Conservation (phyloP, 1,284 basidiomycete species). For the Melanopsichium pennsylvanicum region DNA sequence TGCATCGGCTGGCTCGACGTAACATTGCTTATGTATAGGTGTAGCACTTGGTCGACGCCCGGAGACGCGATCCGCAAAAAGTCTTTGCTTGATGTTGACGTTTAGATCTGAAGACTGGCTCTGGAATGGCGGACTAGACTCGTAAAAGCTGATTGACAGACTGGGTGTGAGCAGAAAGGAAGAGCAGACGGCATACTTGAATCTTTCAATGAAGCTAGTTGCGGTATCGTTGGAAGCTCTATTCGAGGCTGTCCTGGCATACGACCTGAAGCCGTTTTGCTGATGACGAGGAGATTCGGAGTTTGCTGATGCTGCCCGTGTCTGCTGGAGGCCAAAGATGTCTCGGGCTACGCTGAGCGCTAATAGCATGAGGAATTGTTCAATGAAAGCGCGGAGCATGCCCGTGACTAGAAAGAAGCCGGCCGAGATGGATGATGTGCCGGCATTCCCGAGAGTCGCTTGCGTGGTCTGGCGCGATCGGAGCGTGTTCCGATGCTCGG, state of each 20-base stretch:
- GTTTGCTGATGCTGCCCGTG: neutral
- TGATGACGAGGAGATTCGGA: neutral
- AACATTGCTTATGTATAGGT: slow-evolving; percentile 6
- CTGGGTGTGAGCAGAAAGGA: slow-evolving; percentile 60
- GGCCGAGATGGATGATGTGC: neutral
- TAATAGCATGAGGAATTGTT: slow-evolving; percentile 5
- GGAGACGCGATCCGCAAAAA: neutral
- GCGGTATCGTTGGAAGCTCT: neutral
- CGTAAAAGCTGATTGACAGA: slow-evolving; percentile 63
- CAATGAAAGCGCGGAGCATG: neutral
- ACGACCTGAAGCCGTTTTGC: neutral
- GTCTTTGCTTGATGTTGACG: neutral
- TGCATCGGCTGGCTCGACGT: slow-evolving; percentile 17
- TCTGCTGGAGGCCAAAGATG: neutral
- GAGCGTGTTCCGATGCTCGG: too few species aligned
- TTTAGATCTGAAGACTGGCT: neutral
- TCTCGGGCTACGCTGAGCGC: slow-evolving; percentile 6
- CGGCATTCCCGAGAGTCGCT: neutral
- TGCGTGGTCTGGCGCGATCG: too few species aligned
- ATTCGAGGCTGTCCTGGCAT: neutral
- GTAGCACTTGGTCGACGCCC: slow-evolving; percentile 2
- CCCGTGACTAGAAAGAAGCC: slow-evolving; percentile 1
- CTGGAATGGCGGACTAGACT: slow-evolving; percentile 17
- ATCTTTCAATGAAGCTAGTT: slow-evolving; percentile 52
- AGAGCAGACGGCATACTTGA: slow-evolving; percentile 61